Percentiles rank a stretch among this genome's conserved stretches.
phyloP scores from a whole-genome alignment of 129 eudicot genomes.

The Flaveria brownii region DNA sequence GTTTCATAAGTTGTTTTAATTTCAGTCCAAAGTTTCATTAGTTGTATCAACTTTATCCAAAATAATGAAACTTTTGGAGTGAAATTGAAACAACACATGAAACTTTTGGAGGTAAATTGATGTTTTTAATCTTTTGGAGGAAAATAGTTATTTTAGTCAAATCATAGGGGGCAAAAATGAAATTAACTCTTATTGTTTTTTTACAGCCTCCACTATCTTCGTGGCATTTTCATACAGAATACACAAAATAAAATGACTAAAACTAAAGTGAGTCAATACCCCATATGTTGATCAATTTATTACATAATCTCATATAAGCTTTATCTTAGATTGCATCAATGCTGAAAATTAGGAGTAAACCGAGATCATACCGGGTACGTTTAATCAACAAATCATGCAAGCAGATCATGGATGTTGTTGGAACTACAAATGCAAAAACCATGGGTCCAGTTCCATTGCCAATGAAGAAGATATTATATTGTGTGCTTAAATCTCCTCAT shows the following conservation, averaged over 20 bases:
- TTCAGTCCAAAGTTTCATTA: no score
- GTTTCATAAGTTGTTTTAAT: no score
- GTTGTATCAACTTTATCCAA: no score
- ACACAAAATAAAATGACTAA: neutral
- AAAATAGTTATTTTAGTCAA: no score
- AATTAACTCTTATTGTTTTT: no score
- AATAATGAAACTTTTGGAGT: no score
- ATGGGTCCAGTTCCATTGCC: constrained; percentile 94
- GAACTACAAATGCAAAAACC: constrained; percentile 75
- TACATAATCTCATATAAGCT: neutral
- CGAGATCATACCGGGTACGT: constrained; percentile 85
- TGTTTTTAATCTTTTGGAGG: no score
- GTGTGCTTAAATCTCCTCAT: constrained; percentile 95
- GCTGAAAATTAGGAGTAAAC: constrained; percentile 79
- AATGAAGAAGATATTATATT: constrained; percentile 68
- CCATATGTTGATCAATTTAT: neutral
- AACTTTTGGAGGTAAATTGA: no score
- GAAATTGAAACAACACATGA: no score
- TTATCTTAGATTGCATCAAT: constrained; percentile 60
- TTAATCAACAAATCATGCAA: constrained; percentile 89
- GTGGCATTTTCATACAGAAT: neutral
- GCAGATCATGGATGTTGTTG: constrained; percentile 92
- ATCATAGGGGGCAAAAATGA: no score
- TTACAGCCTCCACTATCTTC: neutral
- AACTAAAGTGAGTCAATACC: neutral